Base-by-base conservation (phyloP, 2,329 filamentous ascomycete genomes). In the Talaromyces amestolkiae region DNA sequence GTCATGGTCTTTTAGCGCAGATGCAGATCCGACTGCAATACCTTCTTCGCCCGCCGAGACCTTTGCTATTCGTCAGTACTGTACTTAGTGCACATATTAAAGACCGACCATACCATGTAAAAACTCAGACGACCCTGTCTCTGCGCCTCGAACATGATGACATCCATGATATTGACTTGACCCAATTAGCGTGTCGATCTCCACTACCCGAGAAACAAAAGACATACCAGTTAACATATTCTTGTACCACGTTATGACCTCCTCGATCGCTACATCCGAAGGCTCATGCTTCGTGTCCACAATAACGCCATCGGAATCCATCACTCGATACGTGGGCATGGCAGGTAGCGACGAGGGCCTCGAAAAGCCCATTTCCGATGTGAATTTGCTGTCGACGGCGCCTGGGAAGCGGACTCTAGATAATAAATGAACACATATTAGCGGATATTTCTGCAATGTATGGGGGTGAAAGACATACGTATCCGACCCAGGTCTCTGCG, bases 101-200 rank as follows among this genome's bases (percentile, higher is more conserved):
- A n/a, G n/a, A 3, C 35, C 6, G 13, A 31, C 58, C 66, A 7
- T 73, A 94, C 94, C 91, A 99, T 98, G 79, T 99, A 99, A 80
- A 99, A 99, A 77, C 90, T 93, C 64, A 97, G 80, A 22, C 92
- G 87, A n/a, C 93, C 93, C 79, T 99, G 95, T 54, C 95, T 85
- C 79, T 99, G 95, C 0, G 95, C 93, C 74, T 99, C 95, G 74
- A 97, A 97, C 93, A 98, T 98, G 76, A 98, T 91, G 64, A 96
- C 78, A 75, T 99, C 95, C 92, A 99, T 95, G 70, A 98, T 91
- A 64, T 90, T 88, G 64, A 89, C 86, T 84, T 43, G 3, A 8
- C 11, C 15, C 13, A 27, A 11, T 58, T 19, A 58, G 56, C 37
- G 2, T 27, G 19, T 31, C 56, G 13, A 58, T 35, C 9, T 17